These are phyloP conservation scores for Xylaria sp. DNA, from an alignment of 2,329 filamentous ascomycete genomes.

Conservation along the genomic window DNA sequence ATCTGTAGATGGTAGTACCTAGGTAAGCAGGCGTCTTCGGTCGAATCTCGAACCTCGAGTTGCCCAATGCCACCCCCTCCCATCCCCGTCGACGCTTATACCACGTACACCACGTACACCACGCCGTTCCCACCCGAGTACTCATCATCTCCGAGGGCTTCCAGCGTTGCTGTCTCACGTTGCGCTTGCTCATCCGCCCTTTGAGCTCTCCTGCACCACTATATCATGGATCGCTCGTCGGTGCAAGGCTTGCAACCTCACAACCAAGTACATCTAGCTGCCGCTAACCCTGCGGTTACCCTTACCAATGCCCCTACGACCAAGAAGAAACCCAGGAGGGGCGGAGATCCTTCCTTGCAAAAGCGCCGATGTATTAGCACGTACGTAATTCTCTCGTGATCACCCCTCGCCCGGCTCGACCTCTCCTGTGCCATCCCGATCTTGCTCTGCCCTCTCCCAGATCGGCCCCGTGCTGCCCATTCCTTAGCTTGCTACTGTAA, in stretches of 20 bases:
- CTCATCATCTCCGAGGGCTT: slow-evolving; percentile 10
- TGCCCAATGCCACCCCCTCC: slow-evolving; percentile 7
- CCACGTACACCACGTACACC: no score
- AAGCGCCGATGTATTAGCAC: slow-evolving; percentile 83
- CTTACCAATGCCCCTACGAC: slow-evolving; percentile 39
- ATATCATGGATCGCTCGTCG: slow-evolving; percentile 36
- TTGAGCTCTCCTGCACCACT: slow-evolving; percentile 1
- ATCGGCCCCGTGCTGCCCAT: not conserved
- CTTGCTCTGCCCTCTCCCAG: not conserved
- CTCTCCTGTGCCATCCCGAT: not conserved
- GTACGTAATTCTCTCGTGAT: slow-evolving; percentile 31
- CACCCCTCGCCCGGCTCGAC: not conserved
- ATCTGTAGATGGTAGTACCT: not conserved
- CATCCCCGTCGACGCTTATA: no score
- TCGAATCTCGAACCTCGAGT: slow-evolving; percentile 1
- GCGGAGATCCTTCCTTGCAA: slow-evolving; percentile 53
- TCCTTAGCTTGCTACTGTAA: not conserved
- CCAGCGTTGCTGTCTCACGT: slow-evolving; percentile 14
- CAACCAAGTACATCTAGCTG: slow-evolving; percentile 15
- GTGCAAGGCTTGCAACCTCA: slow-evolving; percentile 33
- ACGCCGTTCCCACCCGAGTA: not conserved
- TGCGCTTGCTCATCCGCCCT: slow-evolving; percentile 4
- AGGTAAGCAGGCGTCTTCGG: not conserved
- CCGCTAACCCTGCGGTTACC: slow-evolving; percentile 25
- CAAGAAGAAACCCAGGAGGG: slow-evolving; percentile 59